Base-by-base conservation (phyloP, 2,329 filamentous ascomycete species). In the Capronia coronata region DNA sequence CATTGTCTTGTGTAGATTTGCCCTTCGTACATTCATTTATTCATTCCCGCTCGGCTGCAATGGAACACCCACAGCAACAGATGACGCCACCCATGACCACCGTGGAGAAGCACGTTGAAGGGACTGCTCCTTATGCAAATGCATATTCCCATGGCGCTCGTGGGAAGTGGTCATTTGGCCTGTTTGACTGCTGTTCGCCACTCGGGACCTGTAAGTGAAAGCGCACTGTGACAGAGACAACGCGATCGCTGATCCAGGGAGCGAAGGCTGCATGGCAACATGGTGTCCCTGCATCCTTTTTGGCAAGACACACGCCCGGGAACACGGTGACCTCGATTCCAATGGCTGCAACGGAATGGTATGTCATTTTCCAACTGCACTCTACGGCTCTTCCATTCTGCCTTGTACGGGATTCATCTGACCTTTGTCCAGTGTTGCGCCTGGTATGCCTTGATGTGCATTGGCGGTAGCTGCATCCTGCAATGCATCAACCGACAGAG, bases 401-500 rank as follows among this genome's bases (percentile, higher is more conserved):
- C 35, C 35, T 47, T 38, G 7, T 27, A 19, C 40, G 40, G 7
- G 27, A 13, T 25, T 22, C 10, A 22, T 40, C 11, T 42, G 44
- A 23, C 18, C 21, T 16, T n/a, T 13, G n/a, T n/a, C 14, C 13
- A 67, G 65, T 70, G 68, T 58, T 64, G 62, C 51, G 60, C 63
- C 22, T 70, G 61, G 61, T 59, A 57, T 43, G 58, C 59, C 29
- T 49, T 67, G 25, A 49, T 56, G 37, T 62, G 61, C 40, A 61
- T 61, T 41, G 65, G 65, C 4, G 57, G 67, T 13, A 55, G 58
- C 23, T 64, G 65, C 56, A 69, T 74, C 48, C 65, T 74, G 58
- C 67, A 73, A 55, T 74, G 76, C 68, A 65, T 77, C 54, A 77
- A 79, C 64, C 75, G 79, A 42, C 61, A 62, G 49, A 71, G 78